Conservation (phyloP, 148 eudicot species). For the Heliamphora exappendiculata region DNA sequence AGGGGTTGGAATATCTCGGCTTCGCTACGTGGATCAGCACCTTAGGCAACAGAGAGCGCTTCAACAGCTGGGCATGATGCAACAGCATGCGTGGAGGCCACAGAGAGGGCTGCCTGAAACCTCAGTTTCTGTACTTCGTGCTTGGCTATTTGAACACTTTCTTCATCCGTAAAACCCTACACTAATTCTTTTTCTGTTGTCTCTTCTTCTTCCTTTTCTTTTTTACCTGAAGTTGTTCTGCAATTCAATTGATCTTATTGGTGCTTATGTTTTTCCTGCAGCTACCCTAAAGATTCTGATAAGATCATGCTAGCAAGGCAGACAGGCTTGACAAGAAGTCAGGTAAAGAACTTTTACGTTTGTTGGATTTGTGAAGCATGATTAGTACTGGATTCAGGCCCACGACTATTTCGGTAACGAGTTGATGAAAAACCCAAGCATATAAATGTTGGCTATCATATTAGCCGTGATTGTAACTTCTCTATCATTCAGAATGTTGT, state of each 20-base stretch:
- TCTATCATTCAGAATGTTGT: too few relatives aligned
- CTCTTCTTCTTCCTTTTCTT: neutral
- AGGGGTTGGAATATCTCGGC: slow-evolving; percentile 24
- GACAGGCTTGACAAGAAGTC: slow-evolving; percentile 67
- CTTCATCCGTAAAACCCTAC: slow-evolving; percentile 56
- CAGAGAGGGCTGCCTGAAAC: slow-evolving; percentile 74
- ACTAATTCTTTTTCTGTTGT: neutral
- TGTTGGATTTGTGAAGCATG: too few relatives aligned
- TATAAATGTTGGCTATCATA: too few relatives aligned
- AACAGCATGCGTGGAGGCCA: slow-evolving; percentile 66
- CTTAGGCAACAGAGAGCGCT: slow-evolving; percentile 26
- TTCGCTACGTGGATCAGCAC: slow-evolving; percentile 23
- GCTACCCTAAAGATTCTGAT: slow-evolving; percentile 73
- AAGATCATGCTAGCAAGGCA: slow-evolving; percentile 69
- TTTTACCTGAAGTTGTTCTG: neutral
- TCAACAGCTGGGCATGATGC: slow-evolving; percentile 41
- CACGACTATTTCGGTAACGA: too few relatives aligned
- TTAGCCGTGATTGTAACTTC: too few relatives aligned
- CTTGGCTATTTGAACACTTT: slow-evolving; percentile 81
- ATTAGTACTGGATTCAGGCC: too few relatives aligned
- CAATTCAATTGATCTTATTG: neutral
- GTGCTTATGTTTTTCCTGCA: slow-evolving; percentile 13
- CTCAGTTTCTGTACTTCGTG: slow-evolving; percentile 58
- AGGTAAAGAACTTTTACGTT: slow-evolving; percentile 27
- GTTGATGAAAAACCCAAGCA: too few relatives aligned